Percentiles rank a stretch among this genome's conserved stretches.
Conservation (phyloP, 2,329 filamentous ascomycete species). For the Alternaria ethzedia region DNA sequence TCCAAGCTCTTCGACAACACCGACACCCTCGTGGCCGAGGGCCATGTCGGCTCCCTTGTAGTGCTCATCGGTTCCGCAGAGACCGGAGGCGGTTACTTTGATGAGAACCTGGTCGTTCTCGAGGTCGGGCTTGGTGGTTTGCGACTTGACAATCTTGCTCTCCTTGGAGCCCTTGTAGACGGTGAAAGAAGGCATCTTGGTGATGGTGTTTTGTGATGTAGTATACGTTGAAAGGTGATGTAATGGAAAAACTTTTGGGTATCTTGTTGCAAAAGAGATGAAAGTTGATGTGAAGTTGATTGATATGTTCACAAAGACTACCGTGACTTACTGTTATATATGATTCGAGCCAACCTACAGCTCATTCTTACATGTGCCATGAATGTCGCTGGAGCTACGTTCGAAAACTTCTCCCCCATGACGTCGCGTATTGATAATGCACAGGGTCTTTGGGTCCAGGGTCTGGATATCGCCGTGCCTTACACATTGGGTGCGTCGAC, state of each 20-base stretch:
- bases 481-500: constrained; percentile 14
- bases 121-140: constrained; percentile 55
- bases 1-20: constrained; percentile 58
- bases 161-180: constrained; percentile 68
- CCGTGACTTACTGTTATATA: constrained; percentile 17
- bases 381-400: constrained; percentile 2
- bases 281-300: constrained; percentile 2
- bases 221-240: background rate
- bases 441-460: constrained; percentile 17
- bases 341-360: background rate
- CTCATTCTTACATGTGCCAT: background rate
- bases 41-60: constrained; percentile 53
- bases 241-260: background rate
- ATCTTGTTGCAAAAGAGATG: background rate
- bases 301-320: background rate
- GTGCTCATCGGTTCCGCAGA: constrained; percentile 67
- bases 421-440: constrained; percentile 26
- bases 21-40: constrained; percentile 63
- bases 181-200: constrained; percentile 58
- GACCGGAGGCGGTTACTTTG: constrained; percentile 68
- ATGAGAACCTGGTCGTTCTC: constrained; percentile 64
- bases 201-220: background rate
- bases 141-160: constrained; percentile 61
- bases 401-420: constrained; percentile 25
- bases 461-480: constrained; percentile 12